A percentile compares a stretch with the other conserved stretches of the same genome.
phyloP scores from a whole-genome alignment of 345 rosid genomes.

The Mercurialis annua region DNA sequence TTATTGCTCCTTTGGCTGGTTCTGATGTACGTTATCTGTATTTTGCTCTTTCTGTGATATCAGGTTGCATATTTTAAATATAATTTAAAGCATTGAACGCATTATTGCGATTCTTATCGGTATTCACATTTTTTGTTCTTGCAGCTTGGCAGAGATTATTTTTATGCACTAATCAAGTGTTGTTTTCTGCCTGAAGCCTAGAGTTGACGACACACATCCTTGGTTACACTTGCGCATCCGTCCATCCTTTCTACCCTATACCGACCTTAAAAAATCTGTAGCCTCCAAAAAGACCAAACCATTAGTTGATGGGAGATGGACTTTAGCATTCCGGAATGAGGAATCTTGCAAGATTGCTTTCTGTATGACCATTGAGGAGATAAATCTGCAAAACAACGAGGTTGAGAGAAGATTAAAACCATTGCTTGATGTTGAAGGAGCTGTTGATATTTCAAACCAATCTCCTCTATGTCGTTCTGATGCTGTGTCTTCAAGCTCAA shows the following conservation, averaged over 20 bases:
- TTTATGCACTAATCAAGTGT: conserved; percentile 5
- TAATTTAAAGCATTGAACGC: not conserved
- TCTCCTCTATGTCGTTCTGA: conserved; percentile 16
- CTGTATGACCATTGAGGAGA: conserved; percentile 65
- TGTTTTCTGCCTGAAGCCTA: conserved; percentile 49
- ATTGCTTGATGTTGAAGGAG: conserved; percentile 52
- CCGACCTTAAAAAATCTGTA: conserved; percentile 52
- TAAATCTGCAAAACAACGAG: conserved; percentile 56
- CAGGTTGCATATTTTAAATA: not conserved
- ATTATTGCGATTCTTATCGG: not conserved
- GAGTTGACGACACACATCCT: conserved; percentile 71
- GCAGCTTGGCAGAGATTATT: not conserved
- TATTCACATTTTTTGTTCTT: not conserved
- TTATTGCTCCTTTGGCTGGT: conserved; percentile 86
- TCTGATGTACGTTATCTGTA: conserved; percentile 50
- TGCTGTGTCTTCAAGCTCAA: conserved; percentile 21
- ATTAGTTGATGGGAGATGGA: conserved; percentile 94
- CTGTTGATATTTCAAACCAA: conserved; percentile 26
- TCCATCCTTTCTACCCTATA: conserved; percentile 62
- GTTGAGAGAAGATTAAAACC: conserved; percentile 73
- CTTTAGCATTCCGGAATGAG: conserved; percentile 79
- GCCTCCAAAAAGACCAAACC: conserved; percentile 48
- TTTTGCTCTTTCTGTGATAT: conserved; percentile 10
- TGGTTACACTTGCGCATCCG: conserved; percentile 94
- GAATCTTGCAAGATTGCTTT: conserved; percentile 68